phyloP scores from a whole-genome alignment of 768 basidiomycete species.

The Boletellus sp. region DNA sequence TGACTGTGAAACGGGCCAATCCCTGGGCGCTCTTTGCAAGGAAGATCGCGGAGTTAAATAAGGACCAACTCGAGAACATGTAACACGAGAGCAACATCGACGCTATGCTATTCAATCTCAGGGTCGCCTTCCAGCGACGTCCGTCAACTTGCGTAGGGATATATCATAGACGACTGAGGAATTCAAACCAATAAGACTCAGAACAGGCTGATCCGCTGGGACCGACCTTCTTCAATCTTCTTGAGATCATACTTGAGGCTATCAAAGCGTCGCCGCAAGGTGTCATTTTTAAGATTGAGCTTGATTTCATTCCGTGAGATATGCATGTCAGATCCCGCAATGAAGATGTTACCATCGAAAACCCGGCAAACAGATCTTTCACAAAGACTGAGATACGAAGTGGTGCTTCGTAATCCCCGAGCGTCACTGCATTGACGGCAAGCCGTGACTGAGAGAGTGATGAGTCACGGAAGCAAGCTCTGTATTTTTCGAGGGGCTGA shows the following conservation, averaged over 20 bases:
- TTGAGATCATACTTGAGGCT: conserved; percentile 84
- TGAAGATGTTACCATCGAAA: conserved; percentile 59
- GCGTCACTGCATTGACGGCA: conserved; percentile 77
- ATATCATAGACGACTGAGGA: conserved; percentile 78
- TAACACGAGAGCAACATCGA: not conserved
- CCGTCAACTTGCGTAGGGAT: conserved; percentile 61
- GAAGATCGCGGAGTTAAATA: conserved; percentile 23
- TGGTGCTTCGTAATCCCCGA: conserved; percentile 77
- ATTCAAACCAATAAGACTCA: not conserved
- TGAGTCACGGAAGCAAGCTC: conserved; percentile 4
- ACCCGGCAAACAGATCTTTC: conserved; percentile 79
- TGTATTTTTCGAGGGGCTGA: not conserved
- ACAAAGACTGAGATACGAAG: conserved; percentile 75
- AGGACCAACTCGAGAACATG: not conserved
- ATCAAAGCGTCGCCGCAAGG: conserved; percentile 71
- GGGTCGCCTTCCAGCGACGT: not conserved
- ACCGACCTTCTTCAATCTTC: conserved; percentile 80
- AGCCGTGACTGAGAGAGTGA: conserved; percentile 57
- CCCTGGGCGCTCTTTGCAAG: conserved; percentile 10
- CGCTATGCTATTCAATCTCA: not conserved
- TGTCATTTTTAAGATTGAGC: conserved; percentile 82
- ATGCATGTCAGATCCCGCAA: conserved; percentile 2
- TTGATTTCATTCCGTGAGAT: conserved; percentile 26
- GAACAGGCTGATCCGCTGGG: not conserved
- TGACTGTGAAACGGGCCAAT: not conserved